Evolutionary conservation across 805 yeast genomes (phyloP), one percentile per base, ranked within the genome.

Genomic region (Hanseniaspora nectarophila): DNA sequence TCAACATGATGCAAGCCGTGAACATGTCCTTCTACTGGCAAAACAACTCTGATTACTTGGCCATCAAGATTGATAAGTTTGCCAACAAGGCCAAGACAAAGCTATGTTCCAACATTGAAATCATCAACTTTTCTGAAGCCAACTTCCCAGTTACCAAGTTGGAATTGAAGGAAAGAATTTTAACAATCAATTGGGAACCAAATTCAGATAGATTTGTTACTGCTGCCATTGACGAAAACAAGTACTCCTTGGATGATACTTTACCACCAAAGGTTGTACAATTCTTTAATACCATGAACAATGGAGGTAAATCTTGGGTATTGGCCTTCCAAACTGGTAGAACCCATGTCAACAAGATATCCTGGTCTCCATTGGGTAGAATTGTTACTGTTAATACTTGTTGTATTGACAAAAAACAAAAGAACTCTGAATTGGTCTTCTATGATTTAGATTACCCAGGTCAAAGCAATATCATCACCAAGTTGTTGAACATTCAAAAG

Each of bases 181-280:
- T 84, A 51, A 82, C 82, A 67, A 84, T 92, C 69, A 89, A 86
- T 53, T 92, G 97, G 97, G 98, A 94, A 72, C 96, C 98, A 61
- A 78, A 74, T 58, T 82, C 90, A 34, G 90, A 86, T 65, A 77
- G 96, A 66, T 89, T 92, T 60, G 81, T 84, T 55, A 77, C 83
- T 47, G 80, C 90, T 60, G 79, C 92, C 21, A 75, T 82, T 63
- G 67, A 68, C 50, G 80, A 74, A 54, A 70, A 70, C 57, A 64
- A 63, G 42, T 69, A 65, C 58, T 60, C 60, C 51, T 71, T 74
- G 57, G 81, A 82, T 62, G 77, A 81, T 51, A 76, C 90, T 32
- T 73, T 82, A 51, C 73, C 73, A 54, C 77, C 76, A 63, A 85
- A 85, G 62, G 73, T 71, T 40, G 74, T 86, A 45, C 71, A 85